phyloP scores from a whole-genome alignment of 768 basidiomycete genomes.

The Russula sp. region DNA sequence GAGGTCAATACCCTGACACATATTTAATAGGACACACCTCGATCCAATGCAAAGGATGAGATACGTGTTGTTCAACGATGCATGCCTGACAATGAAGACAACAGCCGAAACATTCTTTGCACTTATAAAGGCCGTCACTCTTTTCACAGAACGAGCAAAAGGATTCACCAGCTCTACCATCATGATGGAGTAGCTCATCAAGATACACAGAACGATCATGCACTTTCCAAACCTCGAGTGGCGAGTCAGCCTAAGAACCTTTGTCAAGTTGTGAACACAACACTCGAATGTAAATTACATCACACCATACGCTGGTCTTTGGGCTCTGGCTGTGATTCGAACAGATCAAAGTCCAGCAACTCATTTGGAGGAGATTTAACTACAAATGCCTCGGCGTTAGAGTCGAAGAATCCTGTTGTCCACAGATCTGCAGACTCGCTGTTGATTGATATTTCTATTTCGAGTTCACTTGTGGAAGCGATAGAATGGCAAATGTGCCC shows the following conservation, averaged over 20 bases:
- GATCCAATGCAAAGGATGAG: not conserved
- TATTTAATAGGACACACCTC: no score
- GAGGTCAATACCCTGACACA: no score
- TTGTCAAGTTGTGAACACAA: not conserved
- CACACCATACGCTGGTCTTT: not conserved
- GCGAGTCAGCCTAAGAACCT: not conserved
- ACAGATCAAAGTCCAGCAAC: not conserved
- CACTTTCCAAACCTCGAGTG: not conserved
- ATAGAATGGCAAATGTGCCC: not conserved
- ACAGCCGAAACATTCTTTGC: not conserved
- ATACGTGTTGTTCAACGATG: not conserved
- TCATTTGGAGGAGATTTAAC: no score
- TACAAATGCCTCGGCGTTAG: no score
- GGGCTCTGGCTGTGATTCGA: not conserved
- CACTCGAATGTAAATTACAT: not conserved
- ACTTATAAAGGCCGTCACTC: not conserved
- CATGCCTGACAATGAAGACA: not conserved
- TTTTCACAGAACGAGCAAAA: not conserved
- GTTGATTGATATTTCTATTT: not conserved
- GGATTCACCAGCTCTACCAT: not conserved
- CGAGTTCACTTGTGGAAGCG: not conserved
- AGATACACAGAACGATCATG: not conserved
- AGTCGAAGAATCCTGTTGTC: no score
- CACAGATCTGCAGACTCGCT: no score
- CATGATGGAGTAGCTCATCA: not conserved